A percentile compares a stretch with the other conserved stretches of the same genome.
Evolutionary conservation across 805 yeast species (phyloP).

Genomic region (Kodamaea jinghongensis): DNA sequence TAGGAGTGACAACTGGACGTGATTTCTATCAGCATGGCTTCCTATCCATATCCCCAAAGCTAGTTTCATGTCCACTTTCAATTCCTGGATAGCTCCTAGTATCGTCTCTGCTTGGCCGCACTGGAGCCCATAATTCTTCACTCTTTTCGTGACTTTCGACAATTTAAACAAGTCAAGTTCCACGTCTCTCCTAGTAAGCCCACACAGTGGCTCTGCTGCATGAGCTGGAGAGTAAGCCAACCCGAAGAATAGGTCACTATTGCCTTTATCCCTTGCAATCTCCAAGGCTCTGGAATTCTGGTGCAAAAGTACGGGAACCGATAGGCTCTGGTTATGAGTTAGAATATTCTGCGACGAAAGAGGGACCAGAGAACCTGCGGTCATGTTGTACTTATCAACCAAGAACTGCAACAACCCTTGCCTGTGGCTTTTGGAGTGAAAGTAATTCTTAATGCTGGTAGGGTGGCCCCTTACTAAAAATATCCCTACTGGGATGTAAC

Average conservation of each 20-base stretch:
- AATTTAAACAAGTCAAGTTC: conserved; percentile 54
- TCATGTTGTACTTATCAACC: conserved; percentile 6
- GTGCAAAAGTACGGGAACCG: too few species aligned
- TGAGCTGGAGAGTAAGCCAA: conserved; percentile 58
- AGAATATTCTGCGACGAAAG: too few species aligned
- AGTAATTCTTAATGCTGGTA: conserved; percentile 17
- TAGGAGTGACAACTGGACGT: too few species aligned
- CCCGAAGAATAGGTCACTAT: conserved; percentile 43
- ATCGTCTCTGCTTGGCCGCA: conserved; percentile 55
- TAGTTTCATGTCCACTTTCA: conserved; percentile 53
- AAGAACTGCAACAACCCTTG: conserved; percentile 6
- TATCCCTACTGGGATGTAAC: conserved; percentile 15
- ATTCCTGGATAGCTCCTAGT: conserved; percentile 49
- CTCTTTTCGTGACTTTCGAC: conserved; percentile 55
- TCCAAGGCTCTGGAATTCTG: background rate
- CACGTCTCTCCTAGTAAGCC: conserved; percentile 45
- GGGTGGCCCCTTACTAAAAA: conserved; percentile 3
- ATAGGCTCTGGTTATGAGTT: too few species aligned
- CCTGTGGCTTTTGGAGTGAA: conserved; percentile 22
- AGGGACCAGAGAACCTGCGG: too few species aligned
- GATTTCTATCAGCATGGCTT: too few species aligned
- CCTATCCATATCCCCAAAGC: conserved; percentile 67
- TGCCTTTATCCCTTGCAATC: background rate
- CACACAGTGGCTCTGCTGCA: conserved; percentile 55
- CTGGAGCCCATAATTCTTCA: conserved; percentile 60